Evolutionary conservation across 129 eudicot genomes (phyloP).

Genomic region (Ambrosia artemisiifolia): DNA sequence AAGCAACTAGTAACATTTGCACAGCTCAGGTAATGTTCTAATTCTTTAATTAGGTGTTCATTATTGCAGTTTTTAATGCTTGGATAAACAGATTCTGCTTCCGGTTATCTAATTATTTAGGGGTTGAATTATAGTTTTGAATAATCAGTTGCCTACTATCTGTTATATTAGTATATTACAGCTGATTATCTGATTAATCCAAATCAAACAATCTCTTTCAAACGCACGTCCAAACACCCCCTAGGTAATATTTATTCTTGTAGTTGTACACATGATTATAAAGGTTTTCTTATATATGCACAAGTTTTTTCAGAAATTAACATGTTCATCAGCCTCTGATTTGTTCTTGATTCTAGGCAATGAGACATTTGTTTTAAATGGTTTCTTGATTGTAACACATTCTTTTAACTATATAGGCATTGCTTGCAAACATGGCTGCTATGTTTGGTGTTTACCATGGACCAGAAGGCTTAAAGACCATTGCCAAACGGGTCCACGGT

Average conservation of each 20-base stretch:
- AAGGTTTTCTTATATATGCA: not conserved
- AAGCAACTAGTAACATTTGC: constrained; percentile 96
- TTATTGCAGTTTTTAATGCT: not conserved
- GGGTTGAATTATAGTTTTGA: too few species aligned
- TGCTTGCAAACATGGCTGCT: constrained; percentile 99
- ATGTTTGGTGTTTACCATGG: constrained; percentile 97
- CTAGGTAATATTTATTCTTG: not conserved
- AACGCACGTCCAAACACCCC: not conserved
- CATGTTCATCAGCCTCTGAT: not conserved
- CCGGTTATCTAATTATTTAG: not conserved
- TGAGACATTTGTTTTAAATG: not conserved
- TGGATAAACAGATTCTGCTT: not conserved
- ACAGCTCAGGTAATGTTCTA: constrained; percentile 75
- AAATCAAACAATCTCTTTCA: not conserved
- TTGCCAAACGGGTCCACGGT: constrained; percentile 88
- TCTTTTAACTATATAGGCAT: constrained; percentile 47
- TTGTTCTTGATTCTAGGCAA: not conserved
- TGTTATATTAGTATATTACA: too few species aligned
- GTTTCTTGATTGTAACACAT: not conserved
- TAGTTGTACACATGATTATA: not conserved
- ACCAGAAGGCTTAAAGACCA: constrained; percentile 91
- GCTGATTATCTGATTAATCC: not conserved
- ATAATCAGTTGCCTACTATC: too few species aligned
- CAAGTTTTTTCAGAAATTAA: not conserved
- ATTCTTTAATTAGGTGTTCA: not conserved